These are phyloP conservation scores for Coprinopsis sp. DNA, from an alignment of 768 basidiomycete genomes.

Conservation along the genomic window DNA sequence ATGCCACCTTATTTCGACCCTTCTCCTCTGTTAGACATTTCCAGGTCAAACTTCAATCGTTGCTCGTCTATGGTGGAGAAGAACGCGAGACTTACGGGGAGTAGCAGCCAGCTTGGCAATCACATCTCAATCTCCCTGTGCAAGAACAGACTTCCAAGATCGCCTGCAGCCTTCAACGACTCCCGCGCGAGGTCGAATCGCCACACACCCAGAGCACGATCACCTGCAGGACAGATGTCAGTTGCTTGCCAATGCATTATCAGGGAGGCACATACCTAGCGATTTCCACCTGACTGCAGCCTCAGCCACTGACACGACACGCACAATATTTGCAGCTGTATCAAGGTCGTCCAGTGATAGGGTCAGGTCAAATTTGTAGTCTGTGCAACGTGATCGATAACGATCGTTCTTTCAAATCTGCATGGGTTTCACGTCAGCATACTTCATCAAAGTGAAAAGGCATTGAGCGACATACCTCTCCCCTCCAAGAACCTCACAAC, in stretches of 20 bases:
- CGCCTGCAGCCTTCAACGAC: slow-evolving; percentile 80
- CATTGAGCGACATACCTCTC: slow-evolving; percentile 51
- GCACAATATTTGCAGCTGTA: slow-evolving; percentile 72
- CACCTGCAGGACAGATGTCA: slow-evolving; percentile 95
- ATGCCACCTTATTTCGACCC: slow-evolving; percentile 90
- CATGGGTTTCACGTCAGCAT: background rate
- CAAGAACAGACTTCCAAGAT: slow-evolving; percentile 78
- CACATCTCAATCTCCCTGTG: slow-evolving; percentile 74
- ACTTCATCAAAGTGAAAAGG: too few relatives aligned
- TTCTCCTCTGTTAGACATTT: slow-evolving; percentile 47
- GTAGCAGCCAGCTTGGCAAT: slow-evolving; percentile 56
- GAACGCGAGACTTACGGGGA: slow-evolving; percentile 50
- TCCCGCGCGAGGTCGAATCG: slow-evolving; percentile 90
- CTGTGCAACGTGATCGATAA: slow-evolving; percentile 86
- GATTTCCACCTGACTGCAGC: slow-evolving; percentile 7
- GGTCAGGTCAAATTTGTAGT: slow-evolving; percentile 95
- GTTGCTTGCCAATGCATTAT: slow-evolving; percentile 58
- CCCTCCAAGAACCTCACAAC: slow-evolving; percentile 93
- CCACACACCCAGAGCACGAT: slow-evolving; percentile 89
- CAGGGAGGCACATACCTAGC: background rate
- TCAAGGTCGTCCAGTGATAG: slow-evolving; percentile 91
- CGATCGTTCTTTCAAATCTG: slow-evolving; percentile 93
- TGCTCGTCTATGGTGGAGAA: too few relatives aligned
- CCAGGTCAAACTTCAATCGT: too few relatives aligned
- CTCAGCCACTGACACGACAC: slow-evolving; percentile 53